Conservation (phyloP, 805 yeast species). For the Myxozyma neotropica region DNA sequence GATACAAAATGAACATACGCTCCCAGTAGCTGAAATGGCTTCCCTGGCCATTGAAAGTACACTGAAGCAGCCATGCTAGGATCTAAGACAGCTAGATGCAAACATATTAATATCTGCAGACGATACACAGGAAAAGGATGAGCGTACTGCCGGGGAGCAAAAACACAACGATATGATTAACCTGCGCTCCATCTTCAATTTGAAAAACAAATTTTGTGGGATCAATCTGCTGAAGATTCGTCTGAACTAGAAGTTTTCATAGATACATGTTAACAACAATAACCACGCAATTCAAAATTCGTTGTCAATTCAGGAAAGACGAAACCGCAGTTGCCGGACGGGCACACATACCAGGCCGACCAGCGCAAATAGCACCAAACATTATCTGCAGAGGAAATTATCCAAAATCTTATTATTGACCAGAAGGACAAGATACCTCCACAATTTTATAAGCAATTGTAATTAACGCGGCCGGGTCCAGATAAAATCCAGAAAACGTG, state of each 20-base stretch:
- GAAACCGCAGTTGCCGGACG: no score
- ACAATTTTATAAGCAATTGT: no score
- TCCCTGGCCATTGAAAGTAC: conserved; percentile 77
- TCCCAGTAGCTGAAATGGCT: conserved; percentile 46
- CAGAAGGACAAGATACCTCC: not conserved
- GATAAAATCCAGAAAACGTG: no score
- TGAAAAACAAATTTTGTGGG: conserved; percentile 64
- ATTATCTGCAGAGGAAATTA: conserved; percentile 41
- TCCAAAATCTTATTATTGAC: not conserved
- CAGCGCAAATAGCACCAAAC: conserved; percentile 80
- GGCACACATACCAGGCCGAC: conserved; percentile 66
- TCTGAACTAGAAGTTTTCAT: no score
- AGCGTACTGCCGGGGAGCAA: conserved; percentile 77
- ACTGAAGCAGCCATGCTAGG: conserved; percentile 77
- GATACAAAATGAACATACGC: conserved; percentile 46
- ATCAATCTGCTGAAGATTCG: conserved; percentile 60
- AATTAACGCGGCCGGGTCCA: no score
- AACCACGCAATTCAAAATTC: not conserved
- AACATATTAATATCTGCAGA: not conserved
- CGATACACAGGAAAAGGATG: not conserved
- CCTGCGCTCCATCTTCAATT: conserved; percentile 62
- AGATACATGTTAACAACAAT: no score
- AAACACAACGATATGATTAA: conserved; percentile 82
- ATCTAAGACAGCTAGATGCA: conserved; percentile 49
- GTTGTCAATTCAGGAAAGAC: no score